Conservation (phyloP, 1,139 yeast species). For the Taphrina wiesneri region DNA sequence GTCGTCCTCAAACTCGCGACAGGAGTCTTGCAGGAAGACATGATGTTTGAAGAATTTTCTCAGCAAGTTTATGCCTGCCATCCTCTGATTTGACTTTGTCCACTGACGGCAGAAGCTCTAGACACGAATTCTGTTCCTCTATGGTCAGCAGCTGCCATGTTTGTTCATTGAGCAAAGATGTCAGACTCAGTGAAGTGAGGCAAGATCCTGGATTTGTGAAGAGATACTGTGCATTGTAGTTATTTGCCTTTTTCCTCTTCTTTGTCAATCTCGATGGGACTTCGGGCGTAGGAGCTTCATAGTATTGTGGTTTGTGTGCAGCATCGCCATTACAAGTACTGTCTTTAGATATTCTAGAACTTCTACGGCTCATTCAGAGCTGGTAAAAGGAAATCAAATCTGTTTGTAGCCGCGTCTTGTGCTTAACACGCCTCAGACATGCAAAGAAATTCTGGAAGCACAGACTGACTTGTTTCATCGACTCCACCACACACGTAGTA, state of each 20-base stretch:
- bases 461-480: neutral
- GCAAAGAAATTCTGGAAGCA: too few species aligned
- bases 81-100: conserved; percentile 3
- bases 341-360: neutral
- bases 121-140: conserved; percentile 4
- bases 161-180: neutral
- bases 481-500: too few species aligned
- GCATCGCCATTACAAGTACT: neutral
- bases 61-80: neutral
- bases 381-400: neutral
- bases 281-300: neutral
- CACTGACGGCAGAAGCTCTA: conserved; percentile 20
- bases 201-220: conserved; percentile 9
- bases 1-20: conserved; percentile 31
- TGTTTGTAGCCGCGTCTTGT: too few species aligned
- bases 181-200: neutral
- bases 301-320: neutral
- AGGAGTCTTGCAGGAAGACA: conserved; percentile 32
- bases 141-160: conserved; percentile 14
- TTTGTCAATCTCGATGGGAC: neutral
- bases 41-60: conserved; percentile 28
- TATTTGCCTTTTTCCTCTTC: neutral
- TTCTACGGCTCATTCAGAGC: neutral
- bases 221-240: neutral
- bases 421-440: too few species aligned